Conservation (phyloP, 2,329 filamentous ascomycete genomes). For the Colletotrichum sp. region DNA sequence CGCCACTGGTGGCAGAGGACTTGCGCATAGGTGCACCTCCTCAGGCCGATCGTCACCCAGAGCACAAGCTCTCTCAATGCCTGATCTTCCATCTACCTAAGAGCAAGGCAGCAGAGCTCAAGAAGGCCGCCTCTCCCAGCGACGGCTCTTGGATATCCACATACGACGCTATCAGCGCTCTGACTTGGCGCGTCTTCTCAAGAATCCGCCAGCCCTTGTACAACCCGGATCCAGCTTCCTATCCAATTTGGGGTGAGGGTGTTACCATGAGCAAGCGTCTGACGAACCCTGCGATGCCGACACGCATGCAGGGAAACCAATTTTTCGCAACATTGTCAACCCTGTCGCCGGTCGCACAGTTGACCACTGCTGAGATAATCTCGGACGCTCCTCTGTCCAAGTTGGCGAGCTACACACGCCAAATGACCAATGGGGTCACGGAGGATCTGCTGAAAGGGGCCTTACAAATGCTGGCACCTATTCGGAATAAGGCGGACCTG, state of each 20-base stretch:
- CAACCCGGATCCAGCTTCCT: slow-evolving; percentile 30
- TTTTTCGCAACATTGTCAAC: slow-evolving; percentile 31
- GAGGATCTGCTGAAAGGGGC: slow-evolving; percentile 32
- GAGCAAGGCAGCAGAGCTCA: slow-evolving; percentile 45
- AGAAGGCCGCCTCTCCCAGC: slow-evolving; percentile 34
- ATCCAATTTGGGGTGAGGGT: slow-evolving; percentile 38
- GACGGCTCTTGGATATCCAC: slow-evolving; percentile 47
- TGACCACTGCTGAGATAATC: slow-evolving; percentile 36
- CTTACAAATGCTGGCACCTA: slow-evolving; percentile 33
- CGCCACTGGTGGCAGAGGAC: slow-evolving; percentile 27
- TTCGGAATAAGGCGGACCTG: slow-evolving; percentile 40
- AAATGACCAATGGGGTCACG: slow-evolving; percentile 37
- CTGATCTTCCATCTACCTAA: slow-evolving; percentile 47
- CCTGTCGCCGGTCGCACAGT: slow-evolving; percentile 28
- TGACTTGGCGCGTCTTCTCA: slow-evolving; percentile 43
- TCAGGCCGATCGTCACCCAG: slow-evolving; percentile 30
- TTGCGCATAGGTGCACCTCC: slow-evolving; percentile 34
- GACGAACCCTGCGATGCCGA: slow-evolving; percentile 32
- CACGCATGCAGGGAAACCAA: slow-evolving; percentile 39
- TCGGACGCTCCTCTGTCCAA: slow-evolving; percentile 37
- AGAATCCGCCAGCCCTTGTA: slow-evolving; percentile 38
- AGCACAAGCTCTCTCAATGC: slow-evolving; percentile 26
- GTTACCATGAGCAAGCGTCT: slow-evolving; percentile 44
- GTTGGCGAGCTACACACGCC: slow-evolving; percentile 40
- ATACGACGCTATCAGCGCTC: slow-evolving; percentile 46